Base-by-base conservation (phyloP, 192 early-diverging fungal genomes). In the Coemansia asiatica region DNA sequence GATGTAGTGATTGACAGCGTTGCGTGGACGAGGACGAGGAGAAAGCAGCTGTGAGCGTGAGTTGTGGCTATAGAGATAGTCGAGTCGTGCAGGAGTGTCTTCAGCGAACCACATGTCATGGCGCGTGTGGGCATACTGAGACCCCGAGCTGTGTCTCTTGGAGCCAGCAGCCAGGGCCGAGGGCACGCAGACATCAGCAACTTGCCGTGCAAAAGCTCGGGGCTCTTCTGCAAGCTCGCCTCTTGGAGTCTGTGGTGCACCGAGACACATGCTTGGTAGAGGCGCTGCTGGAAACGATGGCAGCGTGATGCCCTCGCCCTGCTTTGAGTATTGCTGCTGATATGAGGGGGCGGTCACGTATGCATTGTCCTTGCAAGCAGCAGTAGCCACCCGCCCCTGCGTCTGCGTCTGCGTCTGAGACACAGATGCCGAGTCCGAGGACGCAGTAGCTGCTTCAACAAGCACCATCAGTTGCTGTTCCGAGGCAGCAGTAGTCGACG, bases 101-200 rank as follows among this genome's bases (percentile, higher is more conserved):
- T 69, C 62, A 16, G 60, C 29, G 28, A 81, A 75, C 79, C 79
- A 81, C 69, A 63, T 70, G 66, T 81, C 73, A 27, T 72, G 67
- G 56, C 79, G 72, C 22, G 79, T 75, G 46, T 75, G 79, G 0
- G 69, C 73, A 49, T 57, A 72, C 36, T 67, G 58, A 6, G 36
- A 46, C 18, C 36, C 58, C 15, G 35, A 44, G 58, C 58, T 60
- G 10, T 46, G 35, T 21, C 58, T 38, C 36, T 46, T 40, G 2
- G 22, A 25, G 23, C 10, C 21, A 23, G 40, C 40, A 5, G 40
- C 40, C 40, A 44, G 40, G 40, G 40, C 40, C 40, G 40, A 44
- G 40, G 40, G 10, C 40, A 44, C 8, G 12, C 2, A 44, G 15
- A 12, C 40, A 44, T 44, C 40, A 13, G 40, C 2, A 2, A 2